Conservation (phyloP, 192 early-diverging fungal genomes). For the Podochytrium sp. region DNA sequence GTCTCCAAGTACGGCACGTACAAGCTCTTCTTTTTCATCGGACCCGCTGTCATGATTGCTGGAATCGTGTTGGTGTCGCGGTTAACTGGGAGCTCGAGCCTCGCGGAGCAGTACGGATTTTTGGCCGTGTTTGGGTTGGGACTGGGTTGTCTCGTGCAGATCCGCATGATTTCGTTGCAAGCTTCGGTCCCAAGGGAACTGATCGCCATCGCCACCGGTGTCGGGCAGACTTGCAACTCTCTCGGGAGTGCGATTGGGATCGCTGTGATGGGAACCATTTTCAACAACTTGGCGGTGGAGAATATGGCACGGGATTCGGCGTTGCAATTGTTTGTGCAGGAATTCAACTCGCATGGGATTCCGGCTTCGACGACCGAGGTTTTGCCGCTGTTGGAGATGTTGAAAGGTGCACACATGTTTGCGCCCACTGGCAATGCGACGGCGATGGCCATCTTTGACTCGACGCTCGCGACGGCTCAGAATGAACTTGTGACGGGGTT, state of each 20-base stretch:
- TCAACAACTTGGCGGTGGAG: slow-evolving; percentile 60
- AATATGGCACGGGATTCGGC: slow-evolving; percentile 39
- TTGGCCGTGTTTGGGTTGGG: slow-evolving; percentile 76
- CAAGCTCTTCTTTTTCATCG: slow-evolving; percentile 64
- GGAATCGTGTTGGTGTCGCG: slow-evolving; percentile 70
- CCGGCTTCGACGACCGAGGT: slow-evolving; percentile 5
- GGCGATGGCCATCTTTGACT: neutral
- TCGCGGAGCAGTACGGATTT: slow-evolving; percentile 58
- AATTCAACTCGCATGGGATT: slow-evolving; percentile 5
- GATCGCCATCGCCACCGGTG: slow-evolving; percentile 26
- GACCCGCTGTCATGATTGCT: slow-evolving; percentile 60
- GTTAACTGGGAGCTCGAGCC: slow-evolving; percentile 54
- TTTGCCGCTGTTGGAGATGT: slow-evolving; percentile 15
- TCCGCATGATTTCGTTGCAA: slow-evolving; percentile 65
- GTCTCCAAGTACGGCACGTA: slow-evolving; percentile 62
- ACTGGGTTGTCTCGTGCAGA: slow-evolving; percentile 75
- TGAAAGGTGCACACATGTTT: neutral
- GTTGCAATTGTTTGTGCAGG: neutral
- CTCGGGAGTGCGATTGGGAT: slow-evolving; percentile 69
- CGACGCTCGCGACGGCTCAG: slow-evolving; percentile 2
- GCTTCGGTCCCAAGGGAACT: slow-evolving; percentile 8
- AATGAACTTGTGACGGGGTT: slow-evolving; percentile 33
- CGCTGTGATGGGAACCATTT: slow-evolving; percentile 68
- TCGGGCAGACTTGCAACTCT: slow-evolving; percentile 59
- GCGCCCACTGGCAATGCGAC: neutral